Evolutionary conservation across 139 green algal genomes (phyloP), one percentile per base, ranked within the genome.

Genomic region (Tetraselmis chui): DNA sequence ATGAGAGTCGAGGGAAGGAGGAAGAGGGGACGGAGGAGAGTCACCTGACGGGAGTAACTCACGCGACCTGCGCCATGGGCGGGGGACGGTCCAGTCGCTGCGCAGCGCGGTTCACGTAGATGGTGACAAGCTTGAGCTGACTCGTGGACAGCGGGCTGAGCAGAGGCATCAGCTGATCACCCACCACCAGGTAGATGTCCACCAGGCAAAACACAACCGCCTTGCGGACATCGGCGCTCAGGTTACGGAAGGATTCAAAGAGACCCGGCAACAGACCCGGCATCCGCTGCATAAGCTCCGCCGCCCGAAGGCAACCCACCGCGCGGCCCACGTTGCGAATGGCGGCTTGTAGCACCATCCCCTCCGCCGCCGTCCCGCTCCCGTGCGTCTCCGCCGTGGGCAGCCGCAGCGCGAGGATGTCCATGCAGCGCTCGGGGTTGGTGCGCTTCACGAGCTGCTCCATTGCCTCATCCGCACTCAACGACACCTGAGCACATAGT

Each of bases 61-160:
- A n/a, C n/a, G n/a, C n/a, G 45, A 67, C 45, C 18, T 67, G 45
- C 45, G 18, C 45, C 45, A 67, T 67, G 45, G 45, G 45, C 11
- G 45, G 45, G 5, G 45, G 45, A 18, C 45, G 45, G 18, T 67
- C 45, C 5, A 67, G 45, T 25, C 45, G 45, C 45, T 67, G 45
- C 11, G 45, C 45, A 5, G 79, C 75, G 1, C 83, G 78, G 18
- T 90, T 82, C 18, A 87, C 79, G 74, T 95, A 95, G 23, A 94
- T 93, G 0, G 83, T 85, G 32, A 95, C 82, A 76, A 95, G 87
- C 83, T 91, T 93, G 27, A 89, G 83, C 84, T 95, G 91, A 2
- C 81, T 84, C 1, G 82, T 80, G 1, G 82, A 83, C 59, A 95
- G 90, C 28, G 75, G 79, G 2, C 83, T 30, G 30, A 94, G 76